Percentiles rank a stretch among this genome's conserved stretches.
phyloP scores from a whole-genome alignment of 768 basidiomycete genomes.

The Tulasnella sp. region DNA sequence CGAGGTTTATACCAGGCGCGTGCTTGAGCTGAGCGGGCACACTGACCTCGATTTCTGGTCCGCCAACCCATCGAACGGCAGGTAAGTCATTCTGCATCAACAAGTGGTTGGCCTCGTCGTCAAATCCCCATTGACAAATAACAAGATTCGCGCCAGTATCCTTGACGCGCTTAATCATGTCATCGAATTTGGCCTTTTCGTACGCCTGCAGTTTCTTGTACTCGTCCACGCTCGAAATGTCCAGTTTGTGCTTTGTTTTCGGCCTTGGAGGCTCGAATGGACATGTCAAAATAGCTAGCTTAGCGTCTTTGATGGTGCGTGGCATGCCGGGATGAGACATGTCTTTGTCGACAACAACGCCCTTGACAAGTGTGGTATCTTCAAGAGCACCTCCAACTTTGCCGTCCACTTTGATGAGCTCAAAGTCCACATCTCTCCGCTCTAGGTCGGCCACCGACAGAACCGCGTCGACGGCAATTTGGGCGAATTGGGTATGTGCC shows the following conservation, averaged over 20 bases:
- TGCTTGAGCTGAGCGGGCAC: background rate
- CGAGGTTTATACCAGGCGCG: slow-evolving; percentile 1
- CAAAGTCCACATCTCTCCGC: slow-evolving; percentile 91
- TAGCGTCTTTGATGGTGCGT: slow-evolving; percentile 76
- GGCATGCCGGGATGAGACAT: slow-evolving; percentile 99
- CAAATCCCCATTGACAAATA: slow-evolving; percentile 99
- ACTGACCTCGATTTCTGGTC: slow-evolving; percentile 93
- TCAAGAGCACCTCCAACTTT: slow-evolving; percentile 97
- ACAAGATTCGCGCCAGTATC: slow-evolving; percentile 96
- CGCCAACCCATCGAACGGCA: slow-evolving; percentile 97
- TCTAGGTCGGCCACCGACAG: slow-evolving; percentile 92
- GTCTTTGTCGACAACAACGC: slow-evolving; percentile 99
- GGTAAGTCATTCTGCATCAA: slow-evolving; percentile 97
- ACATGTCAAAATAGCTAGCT: slow-evolving; percentile 94
- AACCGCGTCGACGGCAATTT: slow-evolving; percentile 97
- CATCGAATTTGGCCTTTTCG: slow-evolving; percentile 91
- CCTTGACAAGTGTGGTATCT: slow-evolving; percentile 91
- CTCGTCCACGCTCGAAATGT: slow-evolving; percentile 94
- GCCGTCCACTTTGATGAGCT: slow-evolving; percentile 98
- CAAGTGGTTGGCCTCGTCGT: slow-evolving; percentile 97
- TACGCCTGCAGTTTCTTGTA: slow-evolving; percentile 92
- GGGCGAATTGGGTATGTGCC: slow-evolving; percentile 90
- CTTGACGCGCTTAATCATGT: slow-evolving; percentile 96
- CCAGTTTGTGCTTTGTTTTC: slow-evolving; percentile 98
- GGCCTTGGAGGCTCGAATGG: slow-evolving; percentile 98